phyloP scores from a whole-genome alignment of 352 stramenopile species.

The Phytophthora sp. region DNA sequence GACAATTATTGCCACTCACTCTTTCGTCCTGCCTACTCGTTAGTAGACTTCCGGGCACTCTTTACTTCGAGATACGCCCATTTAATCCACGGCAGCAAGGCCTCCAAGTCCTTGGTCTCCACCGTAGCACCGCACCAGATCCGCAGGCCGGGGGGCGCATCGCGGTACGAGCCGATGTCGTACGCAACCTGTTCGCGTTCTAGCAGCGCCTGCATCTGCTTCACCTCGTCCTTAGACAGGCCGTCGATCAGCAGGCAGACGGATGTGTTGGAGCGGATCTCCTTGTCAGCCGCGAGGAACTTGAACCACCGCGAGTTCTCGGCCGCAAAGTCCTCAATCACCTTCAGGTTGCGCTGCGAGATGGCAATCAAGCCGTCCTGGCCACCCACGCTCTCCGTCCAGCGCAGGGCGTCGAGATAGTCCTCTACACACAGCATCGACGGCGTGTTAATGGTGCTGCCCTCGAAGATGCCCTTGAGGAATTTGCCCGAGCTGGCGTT shows the following conservation, averaged over 20 bases:
- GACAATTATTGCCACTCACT: conserved; percentile 21
- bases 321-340: conserved; percentile 97
- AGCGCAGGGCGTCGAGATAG: conserved; percentile 98
- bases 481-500: conserved; percentile 97
- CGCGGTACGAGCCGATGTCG: conserved; percentile 98
- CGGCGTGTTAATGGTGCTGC: conserved; percentile 99
- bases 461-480: conserved; percentile 95
- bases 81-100: conserved; percentile 98
- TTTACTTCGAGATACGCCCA: conserved; percentile 96
- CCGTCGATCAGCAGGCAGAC: conserved; percentile 97
- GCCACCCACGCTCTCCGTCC: conserved; percentile 95
- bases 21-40: conserved; percentile 26
- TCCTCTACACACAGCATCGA: conserved; percentile 99
- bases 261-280: conserved; percentile 95
- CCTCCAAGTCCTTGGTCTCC: conserved; percentile 97
- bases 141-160: conserved; percentile 96
- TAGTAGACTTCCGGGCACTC: conserved; percentile 36
- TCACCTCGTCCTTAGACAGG: conserved; percentile 93
- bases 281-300: conserved; percentile 95
- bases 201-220: conserved; percentile 96
- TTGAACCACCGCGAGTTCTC: conserved; percentile 96
- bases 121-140: conserved; percentile 99
- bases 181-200: conserved; percentile 96
- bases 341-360: conserved; percentile 94
- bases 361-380: conserved; percentile 93